These are phyloP conservation scores for Suillus decipiens DNA, from an alignment of 768 basidiomycete species.

Conservation along the genomic window DNA sequence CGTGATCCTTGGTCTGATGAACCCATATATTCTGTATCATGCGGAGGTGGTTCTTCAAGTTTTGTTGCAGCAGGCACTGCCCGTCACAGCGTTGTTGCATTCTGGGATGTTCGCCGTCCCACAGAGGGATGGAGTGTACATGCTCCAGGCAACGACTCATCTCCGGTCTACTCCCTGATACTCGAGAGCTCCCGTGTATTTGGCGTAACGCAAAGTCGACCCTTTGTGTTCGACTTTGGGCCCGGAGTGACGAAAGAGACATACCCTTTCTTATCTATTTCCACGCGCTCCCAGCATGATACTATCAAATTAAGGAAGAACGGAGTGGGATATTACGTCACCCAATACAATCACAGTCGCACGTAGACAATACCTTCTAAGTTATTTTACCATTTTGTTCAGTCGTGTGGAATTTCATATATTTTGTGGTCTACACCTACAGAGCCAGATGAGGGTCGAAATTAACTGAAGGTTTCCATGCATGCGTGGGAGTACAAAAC, in stretches of 20 bases:
- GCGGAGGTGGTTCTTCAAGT: constrained; percentile 66
- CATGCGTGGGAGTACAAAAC: constrained; percentile 28
- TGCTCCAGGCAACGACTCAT: constrained; percentile 76
- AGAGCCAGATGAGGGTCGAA: constrained; percentile 12
- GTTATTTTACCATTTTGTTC: neutral
- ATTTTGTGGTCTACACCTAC: constrained; percentile 13
- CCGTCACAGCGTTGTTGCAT: constrained; percentile 73
- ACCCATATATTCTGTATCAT: constrained; percentile 74
- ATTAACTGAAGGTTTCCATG: constrained; percentile 24
- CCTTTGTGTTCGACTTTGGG: constrained; percentile 82
- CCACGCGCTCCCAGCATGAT: constrained; percentile 23
- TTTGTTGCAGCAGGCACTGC: constrained; percentile 78
- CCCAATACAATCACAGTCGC: constrained; percentile 43
- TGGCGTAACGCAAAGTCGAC: constrained; percentile 73
- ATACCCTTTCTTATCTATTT: constrained; percentile 43
- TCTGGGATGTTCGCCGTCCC: constrained; percentile 78
- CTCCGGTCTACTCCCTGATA: constrained; percentile 74
- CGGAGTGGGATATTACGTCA: constrained; percentile 52
- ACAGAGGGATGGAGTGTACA: constrained; percentile 73
- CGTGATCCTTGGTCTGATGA: constrained; percentile 70
- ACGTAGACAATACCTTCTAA: constrained; percentile 3
- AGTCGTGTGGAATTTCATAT: neutral
- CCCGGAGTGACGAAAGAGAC: constrained; percentile 57
- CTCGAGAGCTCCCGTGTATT: constrained; percentile 80
- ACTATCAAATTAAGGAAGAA: constrained; percentile 38